Conservation (phyloP, 306 rosid genomes). For the Hippophae tibetana region DNA sequence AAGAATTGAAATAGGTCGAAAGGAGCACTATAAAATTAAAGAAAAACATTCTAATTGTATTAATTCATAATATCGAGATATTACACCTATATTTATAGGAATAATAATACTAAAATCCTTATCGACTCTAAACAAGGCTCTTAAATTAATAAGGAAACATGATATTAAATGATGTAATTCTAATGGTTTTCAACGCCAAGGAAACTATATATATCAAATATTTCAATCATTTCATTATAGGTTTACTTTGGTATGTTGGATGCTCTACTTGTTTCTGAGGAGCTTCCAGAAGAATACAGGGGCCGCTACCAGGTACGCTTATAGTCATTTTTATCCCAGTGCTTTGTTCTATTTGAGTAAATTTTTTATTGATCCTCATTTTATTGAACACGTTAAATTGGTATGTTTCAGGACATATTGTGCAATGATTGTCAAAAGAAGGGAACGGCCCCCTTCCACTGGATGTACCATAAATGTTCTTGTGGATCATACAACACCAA, state of each 20-base stretch:
- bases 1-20: too few species aligned
- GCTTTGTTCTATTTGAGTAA: not conserved
- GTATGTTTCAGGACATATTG: conserved; percentile 33
- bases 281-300: conserved; percentile 41
- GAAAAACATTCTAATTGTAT: too few species aligned
- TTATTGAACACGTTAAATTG: not conserved
- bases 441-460: conserved; percentile 43
- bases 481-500: conserved; percentile 51
- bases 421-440: conserved; percentile 50
- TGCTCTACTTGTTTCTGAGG: conserved; percentile 40
- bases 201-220: too few species aligned
- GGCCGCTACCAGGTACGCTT: conserved; percentile 31
- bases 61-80: too few species aligned
- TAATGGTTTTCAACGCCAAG: too few species aligned
- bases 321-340: not conserved
- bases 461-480: conserved; percentile 48
- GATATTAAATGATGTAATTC: too few species aligned
- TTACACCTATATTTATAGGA: too few species aligned
- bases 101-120: too few species aligned
- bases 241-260: conserved; percentile 51
- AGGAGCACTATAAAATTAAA: too few species aligned
- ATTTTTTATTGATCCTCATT: not conserved
- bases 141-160: too few species aligned
- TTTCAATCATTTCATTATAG: not conserved
- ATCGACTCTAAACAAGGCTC: too few species aligned